phyloP scores from a whole-genome alignment of 495 filamentous ascomycete species.

The Neurospora sp. region DNA sequence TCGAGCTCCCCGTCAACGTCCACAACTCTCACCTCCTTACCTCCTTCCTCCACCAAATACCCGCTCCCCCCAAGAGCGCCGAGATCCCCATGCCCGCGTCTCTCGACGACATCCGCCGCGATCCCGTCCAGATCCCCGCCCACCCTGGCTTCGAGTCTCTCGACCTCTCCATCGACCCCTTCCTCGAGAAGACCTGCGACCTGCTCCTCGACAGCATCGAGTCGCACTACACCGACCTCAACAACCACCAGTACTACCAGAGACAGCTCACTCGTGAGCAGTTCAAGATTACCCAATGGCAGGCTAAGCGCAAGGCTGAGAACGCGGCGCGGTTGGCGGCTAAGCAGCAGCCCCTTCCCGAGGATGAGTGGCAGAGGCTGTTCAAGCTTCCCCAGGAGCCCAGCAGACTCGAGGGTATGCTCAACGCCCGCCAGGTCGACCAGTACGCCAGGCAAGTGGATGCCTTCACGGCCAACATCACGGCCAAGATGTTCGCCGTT shows the following conservation, averaged over 20 bases:
- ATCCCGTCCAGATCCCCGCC: constrained; percentile 49
- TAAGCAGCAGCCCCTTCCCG: constrained; percentile 81
- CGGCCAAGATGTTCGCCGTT: constrained; percentile 96
- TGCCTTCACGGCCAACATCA: constrained; percentile 85
- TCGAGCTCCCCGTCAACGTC: constrained; percentile 83
- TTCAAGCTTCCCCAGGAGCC: constrained; percentile 97
- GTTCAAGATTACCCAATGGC: constrained; percentile 91
- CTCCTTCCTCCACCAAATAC: constrained; percentile 83
- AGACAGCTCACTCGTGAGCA: constrained; percentile 92
- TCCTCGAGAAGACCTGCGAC: constrained; percentile 97
- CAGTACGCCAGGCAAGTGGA: constrained; percentile 97
- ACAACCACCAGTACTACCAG: constrained; percentile 98
- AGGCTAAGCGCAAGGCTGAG: constrained; percentile 89
- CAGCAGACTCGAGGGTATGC: constrained; percentile 78
- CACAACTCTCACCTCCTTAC: constrained; percentile 98
- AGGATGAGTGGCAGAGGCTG: constrained; percentile 95
- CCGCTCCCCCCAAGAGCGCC: constrained; percentile 41
- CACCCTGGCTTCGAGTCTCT: constrained; percentile 81
- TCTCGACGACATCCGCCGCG: constrained; percentile 58
- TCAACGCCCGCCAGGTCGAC: constrained; percentile 92
- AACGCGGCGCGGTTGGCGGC: constrained; percentile 73
- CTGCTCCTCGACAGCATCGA: constrained; percentile 93
- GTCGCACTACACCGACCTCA: constrained; percentile 93
- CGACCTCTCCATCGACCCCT: constrained; percentile 90
- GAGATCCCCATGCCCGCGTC: constrained; percentile 64